Percentiles rank a stretch among this genome's conserved stretches.
Evolutionary conservation across 495 filamentous ascomycete species (phyloP).

Genomic region (Penicillium alfredii): DNA sequence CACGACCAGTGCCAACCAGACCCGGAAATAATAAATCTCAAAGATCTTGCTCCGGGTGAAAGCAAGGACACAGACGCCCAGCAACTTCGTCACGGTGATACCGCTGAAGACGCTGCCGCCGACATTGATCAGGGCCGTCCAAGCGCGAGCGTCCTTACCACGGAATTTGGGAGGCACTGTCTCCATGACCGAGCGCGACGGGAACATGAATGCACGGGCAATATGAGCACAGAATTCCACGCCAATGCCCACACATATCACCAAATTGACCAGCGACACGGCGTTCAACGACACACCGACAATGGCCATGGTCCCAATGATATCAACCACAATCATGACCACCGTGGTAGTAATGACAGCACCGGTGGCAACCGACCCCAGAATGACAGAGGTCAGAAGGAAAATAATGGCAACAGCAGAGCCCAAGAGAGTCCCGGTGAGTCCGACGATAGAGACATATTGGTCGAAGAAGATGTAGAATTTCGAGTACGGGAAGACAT

Average conservation of each 20-base stretch:
- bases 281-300: conserved; percentile 90
- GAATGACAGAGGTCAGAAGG: conserved; percentile 63
- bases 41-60: conserved; percentile 98
- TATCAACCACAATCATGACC: conserved; percentile 88
- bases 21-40: conserved; percentile 96
- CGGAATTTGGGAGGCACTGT: conserved; percentile 58
- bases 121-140: conserved; percentile 88
- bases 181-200: conserved; percentile 68
- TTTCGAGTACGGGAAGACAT: conserved; percentile 91
- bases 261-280: conserved; percentile 90
- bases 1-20: conserved; percentile 86
- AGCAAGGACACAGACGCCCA: conserved; percentile 87
- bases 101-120: conserved; percentile 91
- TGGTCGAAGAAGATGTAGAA: conserved; percentile 99
- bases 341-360: conserved; percentile 78
- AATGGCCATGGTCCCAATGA: conserved; percentile 89
- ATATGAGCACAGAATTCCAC: conserved; percentile 98
- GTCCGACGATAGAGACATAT: conserved; percentile 74
- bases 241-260: conserved; percentile 92
- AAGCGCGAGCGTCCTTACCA: conserved; percentile 77
- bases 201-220: conserved; percentile 94
- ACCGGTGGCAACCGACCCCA: conserved; percentile 80
- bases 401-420: conserved; percentile 81
- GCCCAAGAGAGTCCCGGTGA: conserved; percentile 73
- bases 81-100: conserved; percentile 90